These are phyloP conservation scores for Russula compacta DNA, from an alignment of 768 basidiomycete genomes.

Conservation along the genomic window DNA sequence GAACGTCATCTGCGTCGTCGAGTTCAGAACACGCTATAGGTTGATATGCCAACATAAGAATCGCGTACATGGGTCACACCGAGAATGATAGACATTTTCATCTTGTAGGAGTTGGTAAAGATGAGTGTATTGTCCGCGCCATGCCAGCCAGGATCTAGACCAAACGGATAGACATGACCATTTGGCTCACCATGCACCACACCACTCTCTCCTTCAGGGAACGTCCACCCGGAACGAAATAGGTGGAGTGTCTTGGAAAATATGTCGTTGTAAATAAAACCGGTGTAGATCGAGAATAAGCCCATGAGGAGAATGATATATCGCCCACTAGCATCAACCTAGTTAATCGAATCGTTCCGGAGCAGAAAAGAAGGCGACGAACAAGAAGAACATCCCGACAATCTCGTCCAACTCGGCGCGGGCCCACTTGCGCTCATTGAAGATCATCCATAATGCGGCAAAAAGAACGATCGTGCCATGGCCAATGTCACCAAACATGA, in stretches of 20 bases:
- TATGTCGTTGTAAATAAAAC: conserved; percentile 97
- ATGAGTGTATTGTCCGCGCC: conserved; percentile 84
- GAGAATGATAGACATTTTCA: conserved; percentile 97
- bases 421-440: conserved; percentile 71
- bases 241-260: conserved; percentile 89
- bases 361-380: conserved; percentile 28
- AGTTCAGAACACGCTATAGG: background rate
- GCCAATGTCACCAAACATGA: conserved; percentile 99
- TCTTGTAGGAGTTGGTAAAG: conserved; percentile 98
- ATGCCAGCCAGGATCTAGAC: conserved; percentile 93
- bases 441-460: conserved; percentile 77
- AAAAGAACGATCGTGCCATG: conserved; percentile 80
- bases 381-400: conserved; percentile 86
- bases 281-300: conserved; percentile 92
- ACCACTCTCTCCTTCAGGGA: conserved; percentile 37
- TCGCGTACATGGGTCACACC: conserved; percentile 87
- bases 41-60: background rate
- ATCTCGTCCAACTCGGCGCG: conserved; percentile 79
- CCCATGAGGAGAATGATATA: conserved; percentile 99
- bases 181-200: conserved; percentile 45
- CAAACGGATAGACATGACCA: conserved; percentile 81
- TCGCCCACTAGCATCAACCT: conserved; percentile 57
- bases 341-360: conserved; percentile 19
- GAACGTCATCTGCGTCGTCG: conserved; percentile 80
- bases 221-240: conserved; percentile 84